Evolutionary conservation across 2,329 filamentous ascomycete species (phyloP), one percentile per base, ranked within the genome.

Genomic region (Colletotrichum sublineola): DNA sequence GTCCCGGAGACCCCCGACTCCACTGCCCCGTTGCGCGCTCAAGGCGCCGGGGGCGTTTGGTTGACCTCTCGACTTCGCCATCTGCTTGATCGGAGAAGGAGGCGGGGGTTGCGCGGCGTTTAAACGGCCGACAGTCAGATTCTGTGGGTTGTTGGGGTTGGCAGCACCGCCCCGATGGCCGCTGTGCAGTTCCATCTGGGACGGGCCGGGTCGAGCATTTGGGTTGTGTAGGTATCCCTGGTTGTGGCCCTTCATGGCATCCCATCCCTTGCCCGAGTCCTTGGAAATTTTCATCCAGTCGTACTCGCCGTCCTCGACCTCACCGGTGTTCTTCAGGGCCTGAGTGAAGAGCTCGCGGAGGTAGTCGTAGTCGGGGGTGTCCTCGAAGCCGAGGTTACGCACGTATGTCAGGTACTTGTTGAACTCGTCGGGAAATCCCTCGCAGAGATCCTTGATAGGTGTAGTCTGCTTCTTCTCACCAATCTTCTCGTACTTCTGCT

Each of bases 401-500:
- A 98, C 96, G 79, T 99, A 98, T 76, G 92, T 97, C 68, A 99
- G 87, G 83, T 99, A 99, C 84, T 98, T 97, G 87, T 93, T 97
- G 83, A 99, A 97, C 84, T 99, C 95, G 81, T 97, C 94, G 76
- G 96, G 96, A 84, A 97, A 98, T 63, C 94, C 93, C 77, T 98
- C 95, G 81, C 96, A 98, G 20, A 99, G 90, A 78, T 99, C 96
- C 86, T 98, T 97, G 85, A 99, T 97, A 6, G 91, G 90, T 31
- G 96, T 98, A 0, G 96, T 98, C 86, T 98, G 96, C 87, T 99
- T 99, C 92, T 99, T 98, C 88, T 99, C 96, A 57, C 96, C 96
- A 83, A 99, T 99, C 89, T 98, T 98, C 86, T 99, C 96, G 82
- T 99, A 99, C 86, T 99, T 99, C 82, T 99, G 96, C 90, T 99